Base-by-base conservation (phyloP, 1,284 basidiomycete species). In the Stygiomarasmius scandens region DNA sequence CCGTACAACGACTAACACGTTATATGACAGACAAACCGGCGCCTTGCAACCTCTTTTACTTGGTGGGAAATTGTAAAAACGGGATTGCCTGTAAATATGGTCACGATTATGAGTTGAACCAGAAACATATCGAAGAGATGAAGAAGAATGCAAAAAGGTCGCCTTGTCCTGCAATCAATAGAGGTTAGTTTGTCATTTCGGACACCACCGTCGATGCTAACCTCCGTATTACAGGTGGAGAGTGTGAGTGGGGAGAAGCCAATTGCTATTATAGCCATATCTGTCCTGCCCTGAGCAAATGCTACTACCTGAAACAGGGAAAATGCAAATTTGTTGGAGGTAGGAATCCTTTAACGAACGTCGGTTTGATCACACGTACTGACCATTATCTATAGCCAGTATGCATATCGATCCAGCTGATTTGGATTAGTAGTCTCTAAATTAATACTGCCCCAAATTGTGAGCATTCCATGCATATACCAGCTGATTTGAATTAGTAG, bases 41-140 rank as follows among this genome's bases (percentile, higher is more conserved):
- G 22, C 84, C 85, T 16, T 87, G 85, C 67, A 86, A 82, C 19
- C 67, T 84, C 47, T 84, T 82, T 67, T 87, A 86, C 65, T 72
- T 87, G 34, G 76, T 81, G 38, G 73, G 58, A 22, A 64, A 74
- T 55, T 86, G 85, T 72, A 80, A 80, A 63, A 77, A 79, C 58
- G 82, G 80, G 22, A 62, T 71, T 19, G 74, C 77, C 20, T 87
- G 86, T 66, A 79, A 77, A 68, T 87, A 82, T 59, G 78, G 69
- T 22, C 85, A 87, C 58, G 80, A 87, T 62, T 86, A 85, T 62
- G 60, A 81, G 29, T 69, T 87, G 10, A 74, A 77, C 27, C 69
- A 72, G 2, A 81, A 85, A 38, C 75, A 86, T 58, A 79, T 78
- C 58, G 67, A 73, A 54, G 75, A 80, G 63, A 76, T 87, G 54